Evolutionary conservation across 352 stramenopile species (phyloP).

Genomic region (Phytophthora pisi): DNA sequence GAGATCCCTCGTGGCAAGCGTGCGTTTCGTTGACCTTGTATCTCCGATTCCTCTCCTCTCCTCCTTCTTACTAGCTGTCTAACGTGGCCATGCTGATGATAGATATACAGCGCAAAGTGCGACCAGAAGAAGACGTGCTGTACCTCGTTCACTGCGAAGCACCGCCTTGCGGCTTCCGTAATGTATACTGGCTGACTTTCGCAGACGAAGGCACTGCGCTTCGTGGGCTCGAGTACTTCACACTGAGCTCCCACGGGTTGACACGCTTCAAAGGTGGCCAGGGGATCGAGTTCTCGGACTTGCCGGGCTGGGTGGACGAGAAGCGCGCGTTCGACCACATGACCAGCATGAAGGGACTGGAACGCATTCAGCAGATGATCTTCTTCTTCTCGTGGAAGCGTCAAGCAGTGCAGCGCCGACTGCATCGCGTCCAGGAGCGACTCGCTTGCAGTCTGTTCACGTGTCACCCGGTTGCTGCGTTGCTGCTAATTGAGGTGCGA

Average conservation of each 20-base stretch:
- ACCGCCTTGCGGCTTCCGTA: slow-evolving; percentile 67
- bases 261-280: slow-evolving; percentile 51
- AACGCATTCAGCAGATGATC: slow-evolving; percentile 71
- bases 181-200: slow-evolving; percentile 71
- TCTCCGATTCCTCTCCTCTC: background rate
- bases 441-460: slow-evolving; percentile 56
- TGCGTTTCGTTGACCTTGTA: slow-evolving; percentile 15
- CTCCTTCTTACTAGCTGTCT: background rate
- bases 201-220: slow-evolving; percentile 42
- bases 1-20: slow-evolving; percentile 49
- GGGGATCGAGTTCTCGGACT: slow-evolving; percentile 60
- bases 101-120: slow-evolving; percentile 29
- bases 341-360: slow-evolving; percentile 62
- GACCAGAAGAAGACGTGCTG: slow-evolving; percentile 59
- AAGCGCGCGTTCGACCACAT: slow-evolving; percentile 80
- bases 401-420: slow-evolving; percentile 49
- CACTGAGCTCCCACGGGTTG: slow-evolving; percentile 58
- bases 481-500: slow-evolving; percentile 42
- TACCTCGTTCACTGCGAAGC: slow-evolving; percentile 48
- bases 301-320: slow-evolving; percentile 63
- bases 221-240: slow-evolving; percentile 51
- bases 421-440: slow-evolving; percentile 41
- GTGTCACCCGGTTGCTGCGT: slow-evolving; percentile 47
- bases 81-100: background rate
- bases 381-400: slow-evolving; percentile 82